phyloP scores from a whole-genome alignment of 2,329 filamentous ascomycete genomes.

The Trichoderma sp. region DNA sequence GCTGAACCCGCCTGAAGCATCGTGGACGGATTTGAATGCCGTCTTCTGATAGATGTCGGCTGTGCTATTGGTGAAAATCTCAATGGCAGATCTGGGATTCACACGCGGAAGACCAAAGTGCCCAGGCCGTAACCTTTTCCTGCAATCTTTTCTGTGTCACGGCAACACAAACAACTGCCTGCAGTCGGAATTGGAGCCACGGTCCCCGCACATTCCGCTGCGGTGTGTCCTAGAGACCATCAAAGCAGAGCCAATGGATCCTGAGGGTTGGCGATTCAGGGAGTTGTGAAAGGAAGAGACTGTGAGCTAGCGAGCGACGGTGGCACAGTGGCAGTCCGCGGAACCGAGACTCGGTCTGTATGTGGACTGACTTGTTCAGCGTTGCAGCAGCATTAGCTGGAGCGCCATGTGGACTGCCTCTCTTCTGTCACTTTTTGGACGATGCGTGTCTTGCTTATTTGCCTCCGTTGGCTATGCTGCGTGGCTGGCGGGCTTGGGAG shows the following conservation, averaged over 20 bases:
- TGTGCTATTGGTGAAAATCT: background rate
- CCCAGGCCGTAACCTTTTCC: background rate
- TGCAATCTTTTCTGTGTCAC: background rate
- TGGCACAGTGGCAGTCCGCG: background rate
- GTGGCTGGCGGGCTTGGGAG: background rate
- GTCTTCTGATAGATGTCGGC: background rate
- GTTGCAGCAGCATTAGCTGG: background rate
- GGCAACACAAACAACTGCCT: background rate
- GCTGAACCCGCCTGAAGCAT: background rate
- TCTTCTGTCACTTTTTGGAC: background rate
- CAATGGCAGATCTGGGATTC: background rate
- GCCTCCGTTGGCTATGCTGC: constrained; percentile 8
- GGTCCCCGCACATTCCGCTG: background rate
- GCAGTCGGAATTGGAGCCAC: background rate
- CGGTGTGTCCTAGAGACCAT: background rate
- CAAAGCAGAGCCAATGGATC: background rate
- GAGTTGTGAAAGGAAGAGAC: background rate
- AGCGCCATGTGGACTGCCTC: constrained; percentile 14
- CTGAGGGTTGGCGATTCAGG: background rate
- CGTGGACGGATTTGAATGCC: background rate
- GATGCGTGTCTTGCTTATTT: constrained; percentile 2
- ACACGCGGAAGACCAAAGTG: background rate
- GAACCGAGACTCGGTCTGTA: background rate
- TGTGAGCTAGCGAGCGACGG: background rate
- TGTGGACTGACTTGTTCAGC: background rate